Percentiles rank a stretch among this genome's conserved stretches.
These are phyloP conservation scores for Epichloe sibirici DNA, from an alignment of 2,329 filamentous ascomycete species.

Conservation along the genomic window DNA sequence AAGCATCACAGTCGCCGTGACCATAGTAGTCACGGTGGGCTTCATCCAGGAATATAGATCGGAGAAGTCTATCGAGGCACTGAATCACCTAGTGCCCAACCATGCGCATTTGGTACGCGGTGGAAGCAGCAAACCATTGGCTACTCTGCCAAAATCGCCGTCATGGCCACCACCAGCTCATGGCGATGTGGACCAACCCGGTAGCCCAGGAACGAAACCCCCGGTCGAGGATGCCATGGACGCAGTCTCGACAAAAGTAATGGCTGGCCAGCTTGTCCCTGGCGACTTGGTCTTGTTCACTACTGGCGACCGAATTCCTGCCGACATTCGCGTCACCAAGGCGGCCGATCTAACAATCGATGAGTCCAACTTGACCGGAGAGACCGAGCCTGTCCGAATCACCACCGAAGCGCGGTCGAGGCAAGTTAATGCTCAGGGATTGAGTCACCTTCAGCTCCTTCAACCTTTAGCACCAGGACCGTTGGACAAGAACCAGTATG, in stretches of 20 bases:
- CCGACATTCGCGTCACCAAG: slow-evolving; percentile 87
- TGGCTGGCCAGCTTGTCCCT: slow-evolving; percentile 76
- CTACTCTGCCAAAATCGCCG: slow-evolving; percentile 21
- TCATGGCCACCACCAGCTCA: slow-evolving; percentile 36
- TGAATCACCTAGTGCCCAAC: slow-evolving; percentile 89
- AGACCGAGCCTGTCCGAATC: slow-evolving; percentile 86
- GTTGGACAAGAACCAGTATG: slow-evolving; percentile 44
- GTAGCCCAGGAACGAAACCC: slow-evolving; percentile 37
- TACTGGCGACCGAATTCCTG: slow-evolving; percentile 90
- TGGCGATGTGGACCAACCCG: slow-evolving; percentile 31
- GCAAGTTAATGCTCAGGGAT: slow-evolving; percentile 15
- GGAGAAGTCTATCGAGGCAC: slow-evolving; percentile 90
- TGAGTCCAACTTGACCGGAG: slow-evolving; percentile 90
- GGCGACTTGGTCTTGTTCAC: slow-evolving; percentile 90
- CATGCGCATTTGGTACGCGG: slow-evolving; percentile 86
- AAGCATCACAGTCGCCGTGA: slow-evolving; percentile 91
- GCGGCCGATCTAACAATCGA: slow-evolving; percentile 87
- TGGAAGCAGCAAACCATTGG: slow-evolving; percentile 23
- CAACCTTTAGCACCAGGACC: slow-evolving; percentile 29
- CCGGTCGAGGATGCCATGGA: slow-evolving; percentile 54
- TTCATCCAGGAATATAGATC: slow-evolving; percentile 97
- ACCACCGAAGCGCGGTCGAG: slow-evolving; percentile 45
- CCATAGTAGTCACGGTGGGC: slow-evolving; percentile 90
- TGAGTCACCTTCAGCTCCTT: slow-evolving; percentile 17
- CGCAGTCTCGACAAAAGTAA: slow-evolving; percentile 68